Percentiles rank a stretch among this genome's conserved stretches.
Conservation (phyloP, 306 rosid genomes). For the Canavalia ensiformis region DNA sequence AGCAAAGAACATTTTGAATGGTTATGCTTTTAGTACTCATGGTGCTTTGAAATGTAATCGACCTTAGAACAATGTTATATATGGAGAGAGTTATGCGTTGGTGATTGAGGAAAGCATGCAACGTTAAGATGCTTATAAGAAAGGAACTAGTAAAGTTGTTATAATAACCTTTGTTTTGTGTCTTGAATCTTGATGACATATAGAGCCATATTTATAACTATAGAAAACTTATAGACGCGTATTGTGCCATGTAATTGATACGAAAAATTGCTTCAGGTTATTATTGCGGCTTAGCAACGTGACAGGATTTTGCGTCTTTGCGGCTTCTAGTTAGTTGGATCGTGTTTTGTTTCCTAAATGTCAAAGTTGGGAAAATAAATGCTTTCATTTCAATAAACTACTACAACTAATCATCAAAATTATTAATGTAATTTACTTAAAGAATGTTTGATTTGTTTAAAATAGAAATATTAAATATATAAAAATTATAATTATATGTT, state of each 20-base stretch:
- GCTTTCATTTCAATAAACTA: no score
- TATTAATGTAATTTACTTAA: no score
- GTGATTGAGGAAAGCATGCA: no score
- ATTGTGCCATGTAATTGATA: neutral
- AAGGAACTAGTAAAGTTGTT: neutral
- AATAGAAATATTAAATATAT: no score
- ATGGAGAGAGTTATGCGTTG: no score
- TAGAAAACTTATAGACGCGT: neutral
- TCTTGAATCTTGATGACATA: neutral
- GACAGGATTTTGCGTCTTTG: neutral
- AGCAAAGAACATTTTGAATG: neutral
- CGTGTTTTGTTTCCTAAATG: neutral
- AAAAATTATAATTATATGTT: no score
- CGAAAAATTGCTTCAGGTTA: neutral
- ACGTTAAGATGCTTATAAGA: no score
- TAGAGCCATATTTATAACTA: neutral
- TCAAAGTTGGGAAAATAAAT: neutral
- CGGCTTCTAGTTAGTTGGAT: neutral
- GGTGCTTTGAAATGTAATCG: neutral
- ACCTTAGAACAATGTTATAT: no score
- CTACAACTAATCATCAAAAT: no score
- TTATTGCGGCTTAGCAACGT: slow-evolving; percentile 1
- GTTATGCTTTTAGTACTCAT: neutral
- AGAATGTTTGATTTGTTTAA: no score
- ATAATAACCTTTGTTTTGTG: neutral